Base-by-base conservation (phyloP, 2,329 filamentous ascomycete species). In the Trichoderma pleuroti region DNA sequence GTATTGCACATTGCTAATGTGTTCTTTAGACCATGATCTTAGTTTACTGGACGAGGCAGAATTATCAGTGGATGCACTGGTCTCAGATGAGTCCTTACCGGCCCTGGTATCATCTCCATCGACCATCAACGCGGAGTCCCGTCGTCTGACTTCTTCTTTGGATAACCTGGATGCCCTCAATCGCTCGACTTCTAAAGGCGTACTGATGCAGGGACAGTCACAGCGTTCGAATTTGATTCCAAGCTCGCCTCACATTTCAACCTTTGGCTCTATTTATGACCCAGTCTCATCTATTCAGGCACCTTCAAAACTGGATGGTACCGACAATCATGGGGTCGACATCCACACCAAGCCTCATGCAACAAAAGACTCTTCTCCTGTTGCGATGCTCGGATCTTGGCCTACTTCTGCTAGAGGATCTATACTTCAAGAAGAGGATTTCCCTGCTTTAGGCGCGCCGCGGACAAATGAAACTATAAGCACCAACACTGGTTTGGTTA, bases 31-130 rank as follows among this genome's bases (percentile, higher is more conserved):
- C 80, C 89, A 91, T 76, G 86, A 88, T 63, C 79, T 88, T n/a
- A 82, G 84, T 71, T 86, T 85, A 12, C 82, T 90, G 59, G 88
- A 90, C 72, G 89, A 90, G 74, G 89, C 86, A 14, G 85, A 84
- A 3, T 84, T 84, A 56, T 90, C 87, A n/a, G 87, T 93, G 52
- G 90, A 92, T 77, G 89, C 89, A 4, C 81, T 93, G 5, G 90
- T 93, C 14, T 87, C 89, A 26, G 91, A 93, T 76, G 82, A 87
- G n/a, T 71, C 74, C 11, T 75, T 74, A 32, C 73, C 72, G 26
- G 61, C 72, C 10, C 70, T 73, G 63, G 32, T 72, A 67, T 65
- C 46, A 73, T 71, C 18, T 18, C 42, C 42, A 24, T 36, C 34
- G 12, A 24, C n/a, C 5, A 18, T 28, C 12, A 46, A 68, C n/a